Percentiles rank a stretch among this genome's conserved stretches.
These are phyloP conservation scores for Amylocystis lapponica DNA, from an alignment of 768 basidiomycete genomes.

Conservation along the genomic window DNA sequence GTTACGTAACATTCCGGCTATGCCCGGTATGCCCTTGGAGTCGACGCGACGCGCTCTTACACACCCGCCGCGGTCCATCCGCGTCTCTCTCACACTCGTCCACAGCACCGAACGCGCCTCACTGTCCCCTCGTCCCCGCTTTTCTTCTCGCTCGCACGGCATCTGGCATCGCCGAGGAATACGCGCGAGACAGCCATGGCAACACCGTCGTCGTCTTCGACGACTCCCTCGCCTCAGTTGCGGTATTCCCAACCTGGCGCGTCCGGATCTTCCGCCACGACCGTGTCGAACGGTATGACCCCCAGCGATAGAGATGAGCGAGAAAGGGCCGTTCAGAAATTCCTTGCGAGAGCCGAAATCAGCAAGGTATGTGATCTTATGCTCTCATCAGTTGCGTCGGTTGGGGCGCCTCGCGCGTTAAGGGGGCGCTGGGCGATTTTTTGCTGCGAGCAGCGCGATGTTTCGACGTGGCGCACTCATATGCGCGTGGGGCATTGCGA, in stretches of 20 bases:
- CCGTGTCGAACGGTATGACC: conserved; percentile 32
- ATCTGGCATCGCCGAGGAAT: neutral
- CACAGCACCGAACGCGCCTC: conserved; percentile 13
- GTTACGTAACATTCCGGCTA: conserved; percentile 7
- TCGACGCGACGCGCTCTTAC: conserved; percentile 21
- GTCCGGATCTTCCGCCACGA: conserved; percentile 31
- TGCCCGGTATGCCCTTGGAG: conserved; percentile 3
- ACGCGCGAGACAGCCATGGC: conserved; percentile 43
- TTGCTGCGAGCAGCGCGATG: neutral
- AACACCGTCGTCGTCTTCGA: conserved; percentile 75
- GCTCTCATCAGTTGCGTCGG: neutral
- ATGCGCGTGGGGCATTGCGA: neutral
- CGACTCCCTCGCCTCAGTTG: conserved; percentile 75
- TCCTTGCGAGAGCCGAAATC: conserved; percentile 72
- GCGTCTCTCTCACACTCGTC: conserved; percentile 21
- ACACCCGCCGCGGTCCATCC: conserved; percentile 18
- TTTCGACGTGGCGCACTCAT: neutral
- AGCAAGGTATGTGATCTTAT: conserved; percentile 52
- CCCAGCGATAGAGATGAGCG: conserved; percentile 50
- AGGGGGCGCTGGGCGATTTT: no score
- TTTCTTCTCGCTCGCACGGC: neutral
- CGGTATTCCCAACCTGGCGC: conserved; percentile 46
- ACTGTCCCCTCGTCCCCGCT: conserved; percentile 10
- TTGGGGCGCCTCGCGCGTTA: no score
- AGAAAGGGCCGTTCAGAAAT: conserved; percentile 66